Percentiles rank a stretch among this genome's conserved stretches.
Evolutionary conservation across 2,329 filamentous ascomycete genomes (phyloP).

Genomic region (Cordyceps cicadae): DNA sequence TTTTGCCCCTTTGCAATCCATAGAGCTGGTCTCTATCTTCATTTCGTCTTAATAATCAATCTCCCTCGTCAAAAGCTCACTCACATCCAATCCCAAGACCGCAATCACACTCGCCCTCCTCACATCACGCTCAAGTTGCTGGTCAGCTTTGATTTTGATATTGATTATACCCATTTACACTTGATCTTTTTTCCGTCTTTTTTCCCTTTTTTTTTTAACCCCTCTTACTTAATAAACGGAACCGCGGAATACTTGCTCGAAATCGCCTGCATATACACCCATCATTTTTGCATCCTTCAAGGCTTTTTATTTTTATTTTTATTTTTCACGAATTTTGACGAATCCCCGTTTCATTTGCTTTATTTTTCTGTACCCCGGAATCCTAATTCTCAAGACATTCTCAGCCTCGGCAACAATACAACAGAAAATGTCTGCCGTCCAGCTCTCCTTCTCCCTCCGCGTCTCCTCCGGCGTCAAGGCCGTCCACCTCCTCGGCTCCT

Average conservation of each 20-base stretch:
- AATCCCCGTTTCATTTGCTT: background rate
- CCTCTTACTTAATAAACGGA: slow-evolving; percentile 35
- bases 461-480: slow-evolving; percentile 96
- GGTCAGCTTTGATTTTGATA: slow-evolving; percentile 34
- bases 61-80: slow-evolving; percentile 18
- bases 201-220: slow-evolving; percentile 22
- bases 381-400: slow-evolving; percentile 20
- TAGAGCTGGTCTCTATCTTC: slow-evolving; percentile 48
- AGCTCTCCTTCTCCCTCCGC: slow-evolving; percentile 92
- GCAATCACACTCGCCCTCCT: slow-evolving; percentile 8
- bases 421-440: slow-evolving; percentile 72
- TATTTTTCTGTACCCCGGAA: slow-evolving; percentile 14
- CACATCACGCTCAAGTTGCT: slow-evolving; percentile 26
- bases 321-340: slow-evolving; percentile 1
- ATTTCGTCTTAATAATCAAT: slow-evolving; percentile 23
- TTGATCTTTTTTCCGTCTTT: slow-evolving; percentile 21
- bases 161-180: slow-evolving; percentile 15
- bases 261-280: slow-evolving; percentile 26
- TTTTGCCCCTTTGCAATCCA: slow-evolving; percentile 29
- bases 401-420: slow-evolving; percentile 3
- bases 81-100: slow-evolving; percentile 1
- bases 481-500: slow-evolving; percentile 93
- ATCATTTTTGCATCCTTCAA: slow-evolving; percentile 13
- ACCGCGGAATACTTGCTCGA: slow-evolving; percentile 49
- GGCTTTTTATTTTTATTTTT: slow-evolving; percentile 1